Conservation (phyloP, 306 rosid species). For the Cajanus cajan region DNA sequence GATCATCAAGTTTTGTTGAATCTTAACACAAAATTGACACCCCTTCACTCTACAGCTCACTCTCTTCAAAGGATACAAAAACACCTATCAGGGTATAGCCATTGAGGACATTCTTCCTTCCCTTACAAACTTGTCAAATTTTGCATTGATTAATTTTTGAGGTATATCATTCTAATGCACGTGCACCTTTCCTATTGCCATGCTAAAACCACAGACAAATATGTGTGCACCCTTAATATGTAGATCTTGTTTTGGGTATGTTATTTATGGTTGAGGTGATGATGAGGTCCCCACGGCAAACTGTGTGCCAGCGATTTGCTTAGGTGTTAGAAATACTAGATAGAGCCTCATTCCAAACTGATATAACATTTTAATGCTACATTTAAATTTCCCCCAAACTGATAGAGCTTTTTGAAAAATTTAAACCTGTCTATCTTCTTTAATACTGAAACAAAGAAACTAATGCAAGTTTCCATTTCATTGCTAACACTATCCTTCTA, state of each 20-base stretch:
- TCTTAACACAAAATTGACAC: conserved; percentile 25
- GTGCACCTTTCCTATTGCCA: conserved; percentile 29
- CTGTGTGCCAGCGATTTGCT: not conserved
- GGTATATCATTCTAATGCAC: conserved; percentile 21
- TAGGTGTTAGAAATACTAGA: not conserved
- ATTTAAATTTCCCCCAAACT: not conserved
- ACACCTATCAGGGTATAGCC: conserved; percentile 18
- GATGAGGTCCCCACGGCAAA: conserved; percentile 34
- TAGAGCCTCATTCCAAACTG: not conserved
- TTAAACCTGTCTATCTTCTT: conserved; percentile 14
- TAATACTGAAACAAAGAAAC: conserved; percentile 7
- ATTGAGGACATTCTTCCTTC: conserved; percentile 33
- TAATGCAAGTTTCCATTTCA: conserved; percentile 21
- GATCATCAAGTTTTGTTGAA: not conserved
- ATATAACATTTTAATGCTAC: not conserved
- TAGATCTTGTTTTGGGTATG: conserved; percentile 24
- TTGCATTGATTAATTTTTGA: conserved; percentile 24
- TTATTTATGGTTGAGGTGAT: conserved; percentile 35
- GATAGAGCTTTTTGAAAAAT: not conserved
- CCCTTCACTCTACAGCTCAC: conserved; percentile 3
- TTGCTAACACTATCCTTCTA: conserved; percentile 4
- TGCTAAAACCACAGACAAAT: conserved; percentile 27
- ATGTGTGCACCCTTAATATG: conserved; percentile 9
- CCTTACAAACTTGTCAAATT: conserved; percentile 24
- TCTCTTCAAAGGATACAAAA: not conserved